Conservation (phyloP, 2,329 filamentous ascomycete genomes). For the Colletotrichum sp. region DNA sequence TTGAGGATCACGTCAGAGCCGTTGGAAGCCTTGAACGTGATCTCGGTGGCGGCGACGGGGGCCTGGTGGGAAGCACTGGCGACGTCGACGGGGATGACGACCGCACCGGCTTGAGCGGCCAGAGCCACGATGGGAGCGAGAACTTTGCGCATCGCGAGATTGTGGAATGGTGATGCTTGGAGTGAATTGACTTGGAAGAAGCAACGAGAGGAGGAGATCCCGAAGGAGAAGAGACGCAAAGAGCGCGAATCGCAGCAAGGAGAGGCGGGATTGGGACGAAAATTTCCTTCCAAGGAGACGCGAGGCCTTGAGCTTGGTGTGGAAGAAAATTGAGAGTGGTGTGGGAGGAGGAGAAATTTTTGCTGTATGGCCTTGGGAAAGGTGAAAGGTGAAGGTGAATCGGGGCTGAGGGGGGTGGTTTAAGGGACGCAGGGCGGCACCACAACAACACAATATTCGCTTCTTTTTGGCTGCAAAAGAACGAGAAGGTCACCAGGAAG, state of each 20-base stretch:
- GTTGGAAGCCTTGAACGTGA: conserved; percentile 10
- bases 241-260: neutral
- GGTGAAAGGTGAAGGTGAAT: neutral
- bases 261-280: neutral
- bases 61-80: neutral
- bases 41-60: neutral
- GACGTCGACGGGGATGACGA: neutral
- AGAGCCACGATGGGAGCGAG: neutral
- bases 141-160: neutral
- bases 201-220: neutral
- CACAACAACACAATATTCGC: neutral
- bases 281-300: neutral
- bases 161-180: neutral
- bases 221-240: neutral
- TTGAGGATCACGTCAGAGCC: neutral
- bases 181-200: neutral
- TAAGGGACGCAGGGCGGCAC: neutral
- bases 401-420: neutral
- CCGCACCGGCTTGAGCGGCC: neutral
- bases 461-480: neutral
- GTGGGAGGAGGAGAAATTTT: neutral
- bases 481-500: fast-evolving
- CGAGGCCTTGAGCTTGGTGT: neutral
- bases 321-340: neutral
- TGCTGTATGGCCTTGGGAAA: neutral